phyloP scores from a whole-genome alignment of 2,329 filamentous ascomycete species.

The Clarireedia paspali region DNA sequence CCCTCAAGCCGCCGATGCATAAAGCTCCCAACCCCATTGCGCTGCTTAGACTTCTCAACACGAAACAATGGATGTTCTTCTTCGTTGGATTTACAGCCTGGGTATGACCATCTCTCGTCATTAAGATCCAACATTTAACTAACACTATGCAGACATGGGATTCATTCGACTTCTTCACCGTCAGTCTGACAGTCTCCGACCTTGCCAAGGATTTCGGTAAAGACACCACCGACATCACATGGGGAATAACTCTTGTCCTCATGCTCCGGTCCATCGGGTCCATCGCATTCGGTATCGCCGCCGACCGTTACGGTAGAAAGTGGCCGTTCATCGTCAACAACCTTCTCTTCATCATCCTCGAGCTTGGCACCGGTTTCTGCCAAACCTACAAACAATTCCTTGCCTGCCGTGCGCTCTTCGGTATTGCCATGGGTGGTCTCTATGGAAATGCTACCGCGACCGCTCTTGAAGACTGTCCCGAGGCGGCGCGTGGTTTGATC shows the following conservation, averaged over 20 bases:
- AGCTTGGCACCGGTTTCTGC: constrained; percentile 69
- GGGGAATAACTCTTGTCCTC: constrained; percentile 68
- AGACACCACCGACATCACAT: constrained; percentile 60
- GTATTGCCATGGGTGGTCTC: constrained; percentile 74
- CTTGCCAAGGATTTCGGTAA: constrained; percentile 50
- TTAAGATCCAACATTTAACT: neutral
- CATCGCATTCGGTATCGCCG: constrained; percentile 66
- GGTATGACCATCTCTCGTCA: constrained; percentile 28
- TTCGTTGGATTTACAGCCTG: constrained; percentile 66
- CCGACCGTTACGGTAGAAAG: constrained; percentile 74
- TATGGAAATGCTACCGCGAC: constrained; percentile 75
- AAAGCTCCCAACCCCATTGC: constrained; percentile 64
- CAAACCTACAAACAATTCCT: constrained; percentile 60
- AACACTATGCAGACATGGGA: constrained; percentile 48
- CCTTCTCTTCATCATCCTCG: constrained; percentile 61
- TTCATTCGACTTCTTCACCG: constrained; percentile 76
- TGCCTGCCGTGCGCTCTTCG: constrained; percentile 67
- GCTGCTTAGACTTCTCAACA: constrained; percentile 55
- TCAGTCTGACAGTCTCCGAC: constrained; percentile 71
- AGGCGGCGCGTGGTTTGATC: constrained; percentile 61
- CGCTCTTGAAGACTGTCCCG: constrained; percentile 54
- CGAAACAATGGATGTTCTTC: constrained; percentile 68
- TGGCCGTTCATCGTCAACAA: constrained; percentile 76
- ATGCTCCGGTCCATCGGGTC: constrained; percentile 70
- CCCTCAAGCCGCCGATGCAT: constrained; percentile 51